Evolutionary conservation across 2,329 filamentous ascomycete genomes (phyloP).

Genomic region (Talaromyces sp.): DNA sequence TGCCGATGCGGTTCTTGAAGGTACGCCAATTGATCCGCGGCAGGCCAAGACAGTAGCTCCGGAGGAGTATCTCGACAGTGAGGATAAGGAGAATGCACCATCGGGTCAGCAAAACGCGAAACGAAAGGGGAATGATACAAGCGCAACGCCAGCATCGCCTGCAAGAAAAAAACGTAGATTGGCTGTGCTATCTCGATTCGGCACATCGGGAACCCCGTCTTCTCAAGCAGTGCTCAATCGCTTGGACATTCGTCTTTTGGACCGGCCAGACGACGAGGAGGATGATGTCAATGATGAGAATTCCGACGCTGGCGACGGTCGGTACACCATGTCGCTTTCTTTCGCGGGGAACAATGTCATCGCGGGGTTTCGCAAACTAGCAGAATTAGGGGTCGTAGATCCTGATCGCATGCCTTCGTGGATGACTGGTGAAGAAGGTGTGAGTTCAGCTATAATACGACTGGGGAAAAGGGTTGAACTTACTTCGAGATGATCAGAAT

Average conservation of each 20-base stretch:
- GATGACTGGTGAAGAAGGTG: constrained; percentile 84
- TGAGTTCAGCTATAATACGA: constrained; percentile 68
- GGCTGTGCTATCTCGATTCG: constrained; percentile 68
- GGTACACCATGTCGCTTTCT: constrained; percentile 48
- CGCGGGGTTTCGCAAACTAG: constrained; percentile 71
- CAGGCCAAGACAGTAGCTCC: constrained; percentile 33
- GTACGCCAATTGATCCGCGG: constrained; percentile 50
- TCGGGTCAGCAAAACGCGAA: constrained; percentile 17
- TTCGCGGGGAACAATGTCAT: constrained; percentile 78
- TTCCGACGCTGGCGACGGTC: constrained; percentile 15
- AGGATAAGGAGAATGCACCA: constrained; percentile 20
- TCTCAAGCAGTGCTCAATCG: constrained; percentile 42
- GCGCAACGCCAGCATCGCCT: constrained; percentile 15
- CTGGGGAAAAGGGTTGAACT: constrained; percentile 46
- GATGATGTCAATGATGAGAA: constrained; percentile 18
- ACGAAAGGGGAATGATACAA: constrained; percentile 18
- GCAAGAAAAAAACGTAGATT: constrained; percentile 57
- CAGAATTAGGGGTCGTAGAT: constrained; percentile 69
- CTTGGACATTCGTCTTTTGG: constrained; percentile 50
- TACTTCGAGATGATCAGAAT: background rate
- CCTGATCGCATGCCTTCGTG: constrained; percentile 78
- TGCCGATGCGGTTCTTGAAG: constrained; percentile 57
- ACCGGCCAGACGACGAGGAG: constrained; percentile 24
- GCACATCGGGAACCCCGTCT: constrained; percentile 48
- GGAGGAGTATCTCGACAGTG: constrained; percentile 27